phyloP scores from a whole-genome alignment of 768 basidiomycete species.

The Lentinula boryana region DNA sequence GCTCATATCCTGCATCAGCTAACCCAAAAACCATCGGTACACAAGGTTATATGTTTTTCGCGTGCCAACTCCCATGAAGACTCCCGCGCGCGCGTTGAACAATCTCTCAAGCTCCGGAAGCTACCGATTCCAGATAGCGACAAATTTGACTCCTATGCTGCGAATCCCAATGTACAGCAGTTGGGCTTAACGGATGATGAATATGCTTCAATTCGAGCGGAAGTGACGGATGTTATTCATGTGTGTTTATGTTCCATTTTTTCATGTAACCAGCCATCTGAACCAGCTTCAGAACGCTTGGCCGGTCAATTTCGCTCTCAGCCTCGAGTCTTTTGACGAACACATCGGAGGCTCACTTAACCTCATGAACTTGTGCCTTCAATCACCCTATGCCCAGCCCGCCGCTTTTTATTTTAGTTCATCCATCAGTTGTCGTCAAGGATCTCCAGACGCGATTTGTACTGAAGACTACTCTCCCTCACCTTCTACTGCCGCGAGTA shows the following conservation, averaged over 20 bases:
- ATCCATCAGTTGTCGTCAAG: slow-evolving; percentile 33
- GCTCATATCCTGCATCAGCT: slow-evolving; percentile 46
- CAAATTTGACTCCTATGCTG: slow-evolving; percentile 35
- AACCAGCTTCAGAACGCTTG: slow-evolving; percentile 38
- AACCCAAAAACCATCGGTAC: slow-evolving; percentile 26
- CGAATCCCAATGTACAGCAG: slow-evolving; percentile 31
- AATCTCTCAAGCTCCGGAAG: slow-evolving; percentile 34
- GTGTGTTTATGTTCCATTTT: slow-evolving; percentile 14
- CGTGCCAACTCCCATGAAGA: slow-evolving; percentile 41
- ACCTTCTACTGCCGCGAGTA: slow-evolving; percentile 27
- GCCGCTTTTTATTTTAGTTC: slow-evolving; percentile 48
- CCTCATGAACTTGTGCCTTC: slow-evolving; percentile 41
- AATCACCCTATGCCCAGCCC: slow-evolving; percentile 22
- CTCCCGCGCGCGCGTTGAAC: slow-evolving; percentile 31
- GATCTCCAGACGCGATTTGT: slow-evolving; percentile 23
- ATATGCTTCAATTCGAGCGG: slow-evolving; percentile 27
- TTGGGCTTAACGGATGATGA: slow-evolving; percentile 33
- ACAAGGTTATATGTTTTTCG: slow-evolving; percentile 42
- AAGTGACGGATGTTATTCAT: slow-evolving; percentile 41
- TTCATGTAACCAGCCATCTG: neutral
- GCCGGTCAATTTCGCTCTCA: slow-evolving; percentile 51
- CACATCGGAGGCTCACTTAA: slow-evolving; percentile 46
- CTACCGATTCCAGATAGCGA: slow-evolving; percentile 16
- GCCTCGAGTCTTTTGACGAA: slow-evolving; percentile 28
- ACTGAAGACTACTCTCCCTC: slow-evolving; percentile 26